Conservation (phyloP, 2,329 filamentous ascomycete species). For the Magnaporthiopsis poae region DNA sequence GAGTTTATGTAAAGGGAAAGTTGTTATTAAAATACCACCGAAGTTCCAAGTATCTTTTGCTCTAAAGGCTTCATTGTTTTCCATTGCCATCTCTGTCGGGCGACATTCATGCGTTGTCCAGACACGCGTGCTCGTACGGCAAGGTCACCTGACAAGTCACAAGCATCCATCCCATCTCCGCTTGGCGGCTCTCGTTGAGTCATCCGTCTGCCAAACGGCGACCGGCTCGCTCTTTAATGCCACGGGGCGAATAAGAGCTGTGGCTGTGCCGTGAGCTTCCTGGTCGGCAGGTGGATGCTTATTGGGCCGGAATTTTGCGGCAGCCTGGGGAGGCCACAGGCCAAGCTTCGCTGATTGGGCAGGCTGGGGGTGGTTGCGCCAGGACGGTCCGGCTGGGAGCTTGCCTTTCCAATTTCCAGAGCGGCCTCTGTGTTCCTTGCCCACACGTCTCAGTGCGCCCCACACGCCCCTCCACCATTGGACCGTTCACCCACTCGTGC, state of each 20-base stretch:
- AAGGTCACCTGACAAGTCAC: neutral
- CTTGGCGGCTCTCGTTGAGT: neutral
- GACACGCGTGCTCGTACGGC: neutral
- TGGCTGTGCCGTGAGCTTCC: neutral
- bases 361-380: slow-evolving; percentile 1
- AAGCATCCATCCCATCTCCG: neutral
- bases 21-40: no score
- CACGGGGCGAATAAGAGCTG: neutral
- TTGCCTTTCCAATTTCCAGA: slow-evolving; percentile 9
- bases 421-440: slow-evolving; percentile 7
- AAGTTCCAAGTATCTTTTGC: no score
- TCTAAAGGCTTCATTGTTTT: no score
- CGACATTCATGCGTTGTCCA: no score
- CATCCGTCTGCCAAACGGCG: neutral
- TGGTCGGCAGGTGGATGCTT: neutral
- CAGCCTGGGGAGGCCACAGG: neutral
- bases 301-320: slow-evolving; percentile 1
- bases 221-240: neutral
- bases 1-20: neutral
- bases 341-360: slow-evolving; percentile 6
- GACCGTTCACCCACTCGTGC: slow-evolving; percentile 6
- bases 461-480: slow-evolving; percentile 11
- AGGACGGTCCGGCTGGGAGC: neutral
- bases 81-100: no score
- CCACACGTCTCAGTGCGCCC: slow-evolving; percentile 13